Evolutionary conservation across 1,284 basidiomycete species (phyloP).

Genomic region (Xerocomus amazonicus): DNA sequence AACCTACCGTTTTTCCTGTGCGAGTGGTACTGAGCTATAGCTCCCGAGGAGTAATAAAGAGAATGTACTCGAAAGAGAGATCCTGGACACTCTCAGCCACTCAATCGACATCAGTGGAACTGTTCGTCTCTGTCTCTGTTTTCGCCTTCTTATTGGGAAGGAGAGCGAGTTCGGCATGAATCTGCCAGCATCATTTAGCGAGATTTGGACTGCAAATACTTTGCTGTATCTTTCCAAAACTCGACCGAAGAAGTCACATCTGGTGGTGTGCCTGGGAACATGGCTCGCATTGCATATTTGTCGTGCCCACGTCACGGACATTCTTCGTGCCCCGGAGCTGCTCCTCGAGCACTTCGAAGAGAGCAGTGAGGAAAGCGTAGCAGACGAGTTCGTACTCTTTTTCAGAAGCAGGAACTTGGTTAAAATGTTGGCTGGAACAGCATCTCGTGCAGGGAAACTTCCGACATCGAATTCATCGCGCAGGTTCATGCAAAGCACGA

Average conservation of each 20-base stretch:
- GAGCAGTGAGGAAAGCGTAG: constrained; percentile 9
- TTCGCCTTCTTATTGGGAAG: no score
- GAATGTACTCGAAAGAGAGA: no score
- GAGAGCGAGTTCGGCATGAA: no score
- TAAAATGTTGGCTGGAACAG: constrained; percentile 10
- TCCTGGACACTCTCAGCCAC: no score
- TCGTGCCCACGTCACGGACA: not conserved
- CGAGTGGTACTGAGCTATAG: no score
- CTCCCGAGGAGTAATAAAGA: no score
- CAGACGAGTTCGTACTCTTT: not conserved
- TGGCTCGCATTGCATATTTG: constrained; percentile 1
- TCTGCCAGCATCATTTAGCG: no score
- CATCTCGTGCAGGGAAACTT: constrained; percentile 12
- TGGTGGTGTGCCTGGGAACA: not conserved
- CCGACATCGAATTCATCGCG: not conserved
- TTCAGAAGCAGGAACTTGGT: not conserved
- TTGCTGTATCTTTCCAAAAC: not conserved
- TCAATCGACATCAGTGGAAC: no score
- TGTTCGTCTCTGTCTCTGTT: no score
- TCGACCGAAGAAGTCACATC: not conserved
- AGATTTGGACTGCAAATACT: no score
- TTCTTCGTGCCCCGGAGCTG: not conserved
- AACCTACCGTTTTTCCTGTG: no score
- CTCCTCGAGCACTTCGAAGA: constrained; percentile 10
- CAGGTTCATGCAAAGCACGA: constrained; percentile 23